phyloP scores from a whole-genome alignment of 2,329 filamentous ascomycete species.

The Arthrinium puccinioides region DNA sequence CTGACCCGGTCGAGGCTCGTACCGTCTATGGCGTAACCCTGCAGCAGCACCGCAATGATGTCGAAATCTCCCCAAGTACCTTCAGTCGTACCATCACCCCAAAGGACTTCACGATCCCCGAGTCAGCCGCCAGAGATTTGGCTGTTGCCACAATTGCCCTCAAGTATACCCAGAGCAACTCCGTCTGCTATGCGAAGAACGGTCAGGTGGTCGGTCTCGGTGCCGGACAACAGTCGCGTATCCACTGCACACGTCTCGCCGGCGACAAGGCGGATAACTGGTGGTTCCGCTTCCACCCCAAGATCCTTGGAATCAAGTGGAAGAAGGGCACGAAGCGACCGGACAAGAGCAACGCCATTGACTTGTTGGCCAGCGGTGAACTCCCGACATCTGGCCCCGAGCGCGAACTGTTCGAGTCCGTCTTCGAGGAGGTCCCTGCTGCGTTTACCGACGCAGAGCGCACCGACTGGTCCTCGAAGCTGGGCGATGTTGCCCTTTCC shows the following conservation, averaged over 20 bases:
- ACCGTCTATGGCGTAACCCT: conserved; percentile 88
- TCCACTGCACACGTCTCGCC: conserved; percentile 95
- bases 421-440: conserved; percentile 83
- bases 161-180: conserved; percentile 99
- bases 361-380: conserved; percentile 86
- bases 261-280: conserved; percentile 99
- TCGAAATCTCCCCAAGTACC: conserved; percentile 74
- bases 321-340: conserved; percentile 95
- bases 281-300: conserved; percentile 98
- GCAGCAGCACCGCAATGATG: conserved; percentile 87
- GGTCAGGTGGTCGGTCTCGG: conserved; percentile 92
- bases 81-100: conserved; percentile 83
- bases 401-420: conserved; percentile 75
- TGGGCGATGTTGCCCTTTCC: conserved; percentile 76
- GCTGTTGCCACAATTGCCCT: conserved; percentile 94
- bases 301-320: conserved; percentile 84
- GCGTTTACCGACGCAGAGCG: conserved; percentile 81
- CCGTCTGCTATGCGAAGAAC: conserved; percentile 92
- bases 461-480: conserved; percentile 75
- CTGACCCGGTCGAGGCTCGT: conserved; percentile 72
- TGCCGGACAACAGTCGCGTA: conserved; percentile 93
- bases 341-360: conserved; percentile 97
- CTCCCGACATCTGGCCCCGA: conserved; percentile 79
- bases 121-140: conserved; percentile 78
- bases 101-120: conserved; percentile 70